Evolutionary conservation across 306 rosid genomes (phyloP).

Genomic region (Potentilla sterilis): DNA sequence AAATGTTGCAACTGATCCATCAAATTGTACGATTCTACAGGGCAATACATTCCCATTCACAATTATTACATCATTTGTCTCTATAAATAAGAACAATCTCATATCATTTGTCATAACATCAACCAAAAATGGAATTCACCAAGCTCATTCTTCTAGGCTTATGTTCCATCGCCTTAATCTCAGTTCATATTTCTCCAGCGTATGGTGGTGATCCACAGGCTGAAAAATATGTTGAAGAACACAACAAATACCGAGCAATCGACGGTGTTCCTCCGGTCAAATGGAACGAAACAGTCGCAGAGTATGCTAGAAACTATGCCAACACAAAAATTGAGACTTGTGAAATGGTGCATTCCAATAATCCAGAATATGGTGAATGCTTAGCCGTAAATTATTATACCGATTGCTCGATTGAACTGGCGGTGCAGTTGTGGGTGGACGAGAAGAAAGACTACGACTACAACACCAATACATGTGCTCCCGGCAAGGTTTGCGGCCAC

Average conservation of each 20-base stretch:
- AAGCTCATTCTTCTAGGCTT: neutral
- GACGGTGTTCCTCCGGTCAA: too few species aligned
- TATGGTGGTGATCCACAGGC: too few species aligned
- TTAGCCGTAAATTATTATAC: neutral
- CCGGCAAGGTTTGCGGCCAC: neutral
- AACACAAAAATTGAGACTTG: neutral
- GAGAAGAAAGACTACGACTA: neutral
- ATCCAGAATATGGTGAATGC: neutral
- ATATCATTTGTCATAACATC: too few species aligned
- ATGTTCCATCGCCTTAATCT: too few species aligned
- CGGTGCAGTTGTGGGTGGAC: neutral
- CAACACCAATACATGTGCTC: neutral
- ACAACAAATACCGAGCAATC: too few species aligned
- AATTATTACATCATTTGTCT: too few species aligned
- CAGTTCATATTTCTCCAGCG: too few species aligned
- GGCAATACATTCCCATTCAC: too few species aligned
- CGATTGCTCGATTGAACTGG: neutral
- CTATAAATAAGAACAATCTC: neutral
- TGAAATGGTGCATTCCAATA: neutral
- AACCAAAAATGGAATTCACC: constrained; percentile 4
- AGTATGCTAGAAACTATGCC: neutral
- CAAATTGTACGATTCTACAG: neutral
- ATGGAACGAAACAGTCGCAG: too few species aligned
- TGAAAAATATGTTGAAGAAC: too few species aligned
- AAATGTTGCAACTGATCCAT: neutral